Conservation (phyloP, 1,284 basidiomycete genomes). For the Microbotryum violaceum region DNA sequence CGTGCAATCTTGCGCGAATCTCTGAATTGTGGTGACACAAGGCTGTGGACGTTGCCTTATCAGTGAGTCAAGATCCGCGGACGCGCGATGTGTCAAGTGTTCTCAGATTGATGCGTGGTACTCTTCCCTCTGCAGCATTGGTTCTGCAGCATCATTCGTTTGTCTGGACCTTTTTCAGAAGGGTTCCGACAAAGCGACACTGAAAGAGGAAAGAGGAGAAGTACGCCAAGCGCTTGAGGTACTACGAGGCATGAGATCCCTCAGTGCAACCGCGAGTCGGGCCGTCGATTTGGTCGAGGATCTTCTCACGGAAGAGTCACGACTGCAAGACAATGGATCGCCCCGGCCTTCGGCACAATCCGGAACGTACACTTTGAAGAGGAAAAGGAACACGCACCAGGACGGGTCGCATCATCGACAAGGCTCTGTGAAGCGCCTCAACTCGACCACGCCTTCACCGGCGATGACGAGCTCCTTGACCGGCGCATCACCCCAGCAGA, state of each 20-base stretch:
- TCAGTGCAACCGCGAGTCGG: constrained; percentile 7
- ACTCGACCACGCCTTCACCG: too few relatives aligned
- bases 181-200: not conserved
- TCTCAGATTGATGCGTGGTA: not conserved
- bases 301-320: constrained; percentile 8
- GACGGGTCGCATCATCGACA: too few relatives aligned
- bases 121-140: not conserved
- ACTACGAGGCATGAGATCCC: constrained; percentile 1
- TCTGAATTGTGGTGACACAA: not conserved
- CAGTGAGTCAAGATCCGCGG: not conserved
- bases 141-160: constrained; percentile 10
- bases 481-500: too few relatives aligned
- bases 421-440: too few relatives aligned
- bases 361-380: too few relatives aligned
- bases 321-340: not conserved
- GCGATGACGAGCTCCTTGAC: too few relatives aligned
- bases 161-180: constrained; percentile 19
- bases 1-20: constrained; percentile 7
- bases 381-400: too few relatives aligned
- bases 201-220: constrained; percentile 7
- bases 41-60: constrained; percentile 17
- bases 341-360: not conserved
- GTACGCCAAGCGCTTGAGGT: not conserved
- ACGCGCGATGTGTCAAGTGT: too few relatives aligned
- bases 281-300: constrained; percentile 11